Evolutionary conservation across 768 basidiomycete genomes (phyloP).

Genomic region (Dioszegia crocea): DNA sequence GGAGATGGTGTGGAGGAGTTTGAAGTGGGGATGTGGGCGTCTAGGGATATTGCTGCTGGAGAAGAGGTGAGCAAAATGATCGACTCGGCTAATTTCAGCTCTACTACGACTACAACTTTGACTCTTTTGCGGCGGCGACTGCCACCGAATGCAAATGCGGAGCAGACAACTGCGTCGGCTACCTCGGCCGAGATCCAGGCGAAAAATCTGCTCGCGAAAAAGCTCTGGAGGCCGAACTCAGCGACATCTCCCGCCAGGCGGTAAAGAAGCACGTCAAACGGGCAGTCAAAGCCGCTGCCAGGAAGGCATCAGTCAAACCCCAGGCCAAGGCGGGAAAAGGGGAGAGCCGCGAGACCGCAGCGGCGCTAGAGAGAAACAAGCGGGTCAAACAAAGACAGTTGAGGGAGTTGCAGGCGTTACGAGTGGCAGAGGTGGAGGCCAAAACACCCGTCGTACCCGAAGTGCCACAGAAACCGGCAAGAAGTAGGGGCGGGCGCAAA

Average conservation of each 20-base stretch:
- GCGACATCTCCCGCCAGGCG: not conserved
- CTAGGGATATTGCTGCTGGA: conserved; percentile 46
- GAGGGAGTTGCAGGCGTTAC: not conserved
- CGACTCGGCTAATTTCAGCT: conserved; percentile 25
- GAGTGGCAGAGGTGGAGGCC: not conserved
- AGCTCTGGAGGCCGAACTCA: conserved; percentile 6
- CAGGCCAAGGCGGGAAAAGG: not conserved
- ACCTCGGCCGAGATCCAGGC: conserved; percentile 35
- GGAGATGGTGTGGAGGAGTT: conserved; percentile 50
- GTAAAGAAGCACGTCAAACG: conserved; percentile 4
- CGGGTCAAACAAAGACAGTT: conserved; percentile 7
- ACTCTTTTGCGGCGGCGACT: conserved; percentile 39
- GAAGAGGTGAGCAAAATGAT: conserved; percentile 42
- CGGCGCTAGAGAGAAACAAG: not conserved
- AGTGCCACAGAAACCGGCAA: not conserved
- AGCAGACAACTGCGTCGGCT: conserved; percentile 44
- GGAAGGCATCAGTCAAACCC: conserved; percentile 5
- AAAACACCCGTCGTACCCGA: not conserved
- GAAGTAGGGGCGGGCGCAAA: not conserved
- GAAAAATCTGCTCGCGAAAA: conserved; percentile 24
- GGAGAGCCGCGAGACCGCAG: not conserved
- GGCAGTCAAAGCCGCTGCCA: conserved; percentile 9
- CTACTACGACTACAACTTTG: conserved; percentile 51
- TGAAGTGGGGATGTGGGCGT: conserved; percentile 51
- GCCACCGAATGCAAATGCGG: conserved; percentile 48